phyloP scores from a whole-genome alignment of 2,329 filamentous ascomycete genomes.

The Fusarium mangiferae region DNA sequence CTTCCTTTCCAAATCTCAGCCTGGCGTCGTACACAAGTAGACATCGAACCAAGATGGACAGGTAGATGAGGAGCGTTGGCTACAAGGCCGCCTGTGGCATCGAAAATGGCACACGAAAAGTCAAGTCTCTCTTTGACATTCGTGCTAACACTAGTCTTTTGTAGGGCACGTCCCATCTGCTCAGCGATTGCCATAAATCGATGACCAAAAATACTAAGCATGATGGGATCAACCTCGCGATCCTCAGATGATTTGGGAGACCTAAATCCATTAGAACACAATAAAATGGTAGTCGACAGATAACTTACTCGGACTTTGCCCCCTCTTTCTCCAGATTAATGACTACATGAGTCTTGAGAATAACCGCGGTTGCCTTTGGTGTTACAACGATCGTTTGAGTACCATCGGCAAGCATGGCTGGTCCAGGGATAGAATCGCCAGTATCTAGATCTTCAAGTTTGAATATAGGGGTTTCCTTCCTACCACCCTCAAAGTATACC shows the following conservation, averaged over 20 bases:
- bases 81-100: slow-evolving; percentile 78
- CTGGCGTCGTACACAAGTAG: slow-evolving; percentile 81
- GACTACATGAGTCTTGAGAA: slow-evolving; percentile 88
- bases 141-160: slow-evolving; percentile 83
- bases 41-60: slow-evolving; percentile 85
- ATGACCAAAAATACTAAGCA: slow-evolving; percentile 83
- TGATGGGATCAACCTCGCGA: slow-evolving; percentile 76
- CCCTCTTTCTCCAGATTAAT: slow-evolving; percentile 78
- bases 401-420: slow-evolving; percentile 86
- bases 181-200: slow-evolving; percentile 89
- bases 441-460: slow-evolving; percentile 79
- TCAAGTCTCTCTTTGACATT: slow-evolving; percentile 87
- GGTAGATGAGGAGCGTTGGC: slow-evolving; percentile 84
- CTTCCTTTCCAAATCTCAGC: slow-evolving; percentile 83
- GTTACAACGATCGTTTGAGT: slow-evolving; percentile 94
- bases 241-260: slow-evolving; percentile 33
- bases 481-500: slow-evolving; percentile 87
- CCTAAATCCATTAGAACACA: slow-evolving; percentile 22
- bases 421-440: slow-evolving; percentile 79
- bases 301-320: slow-evolving; percentile 50
- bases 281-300: no score
- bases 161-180: slow-evolving; percentile 82
- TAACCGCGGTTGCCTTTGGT: slow-evolving; percentile 77
- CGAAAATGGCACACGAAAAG: slow-evolving; percentile 85
- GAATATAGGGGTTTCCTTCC: slow-evolving; percentile 82